Evolutionary conservation across 441 rosid genomes (phyloP).

Genomic region (Dalechampia spathulata): DNA sequence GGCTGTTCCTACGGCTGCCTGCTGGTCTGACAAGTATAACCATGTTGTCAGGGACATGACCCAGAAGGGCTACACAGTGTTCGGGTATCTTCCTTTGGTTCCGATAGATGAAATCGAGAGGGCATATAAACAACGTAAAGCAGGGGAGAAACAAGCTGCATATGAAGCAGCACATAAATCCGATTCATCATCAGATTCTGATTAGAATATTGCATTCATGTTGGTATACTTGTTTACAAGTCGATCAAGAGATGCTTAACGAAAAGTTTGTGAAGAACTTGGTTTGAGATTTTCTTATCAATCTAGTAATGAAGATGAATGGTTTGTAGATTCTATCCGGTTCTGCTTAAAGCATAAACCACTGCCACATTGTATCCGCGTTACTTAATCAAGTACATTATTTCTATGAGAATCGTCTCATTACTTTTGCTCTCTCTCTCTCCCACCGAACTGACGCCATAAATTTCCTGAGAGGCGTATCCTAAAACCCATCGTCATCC

Average conservation of each 20-base stretch:
- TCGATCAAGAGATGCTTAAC: no score
- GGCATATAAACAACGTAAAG: conserved; percentile 40
- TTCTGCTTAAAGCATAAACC: not conserved
- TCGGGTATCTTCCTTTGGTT: conserved; percentile 51
- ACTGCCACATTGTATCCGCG: no score
- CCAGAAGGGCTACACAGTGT: conserved; percentile 47
- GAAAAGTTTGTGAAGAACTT: conserved; percentile 7
- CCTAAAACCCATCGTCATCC: no score
- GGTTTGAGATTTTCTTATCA: not conserved
- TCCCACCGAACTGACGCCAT: no score
- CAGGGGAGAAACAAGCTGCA: conserved; percentile 25
- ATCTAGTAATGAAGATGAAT: conserved; percentile 2
- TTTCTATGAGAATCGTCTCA: no score
- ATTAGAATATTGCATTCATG: not conserved
- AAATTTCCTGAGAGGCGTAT: no score
- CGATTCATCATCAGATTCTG: conserved; percentile 37
- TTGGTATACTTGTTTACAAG: conserved; percentile 4
- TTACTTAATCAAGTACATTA: no score
- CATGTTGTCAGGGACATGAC: conserved; percentile 31
- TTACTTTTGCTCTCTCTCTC: no score
- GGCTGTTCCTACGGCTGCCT: conserved; percentile 53
- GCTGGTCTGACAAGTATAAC: conserved; percentile 48
- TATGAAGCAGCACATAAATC: conserved; percentile 15
- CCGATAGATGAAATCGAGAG: conserved; percentile 60
- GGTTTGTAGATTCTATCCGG: conserved; percentile 1